Evolutionary conservation across 2,329 filamentous ascomycete genomes (phyloP), one percentile per base, ranked within the genome.

Genomic region (Plenodomus biglobosus): DNA sequence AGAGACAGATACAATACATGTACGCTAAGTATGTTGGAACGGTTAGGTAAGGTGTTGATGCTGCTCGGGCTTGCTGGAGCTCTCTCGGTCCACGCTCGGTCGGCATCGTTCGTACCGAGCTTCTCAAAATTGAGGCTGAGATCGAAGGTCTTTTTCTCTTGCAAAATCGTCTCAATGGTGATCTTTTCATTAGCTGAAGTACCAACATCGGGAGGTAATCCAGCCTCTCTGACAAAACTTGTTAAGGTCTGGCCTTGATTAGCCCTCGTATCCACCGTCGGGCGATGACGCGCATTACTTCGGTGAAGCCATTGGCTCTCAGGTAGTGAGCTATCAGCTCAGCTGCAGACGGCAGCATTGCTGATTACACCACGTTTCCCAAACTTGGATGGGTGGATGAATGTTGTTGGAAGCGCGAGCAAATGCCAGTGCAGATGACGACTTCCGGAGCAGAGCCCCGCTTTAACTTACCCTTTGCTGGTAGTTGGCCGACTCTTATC

Each of bases 101-200:
- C 66, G 11, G 53, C 69, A 46, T 77, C 73, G n/a, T 75, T 68
- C 1, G 75, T 51, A 5, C 76, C 78, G 39, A 80, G 64, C 59
- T 80, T 82, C 60, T 85, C 82, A 52, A 83, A 84, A 2, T 71
- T 73, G 20, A 79, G 63, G 46, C 73, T 80, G 11, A 81, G 63
- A 58, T 85, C 83, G 55, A 80, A 85, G 0, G 71, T 72, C 58
- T 75, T 77, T 69, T 85, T 85, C 67, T 85, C 82, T 40, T 83
- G 76, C 7, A 85, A 71, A n/a, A 85, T 72, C 38, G 77, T 72
- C 58, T 85, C 82, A 43, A 85, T 76, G 2, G 82, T 83, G 64
- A 83, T 71, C 44, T 76, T 72, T 22, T 72, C 71, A 40, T 71
- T 72, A 10, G 69, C 64, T 3, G 67, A 62, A 8, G 55, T 38